Conservation (phyloP, 768 basidiomycete species). For the Astraeus odoratus region DNA sequence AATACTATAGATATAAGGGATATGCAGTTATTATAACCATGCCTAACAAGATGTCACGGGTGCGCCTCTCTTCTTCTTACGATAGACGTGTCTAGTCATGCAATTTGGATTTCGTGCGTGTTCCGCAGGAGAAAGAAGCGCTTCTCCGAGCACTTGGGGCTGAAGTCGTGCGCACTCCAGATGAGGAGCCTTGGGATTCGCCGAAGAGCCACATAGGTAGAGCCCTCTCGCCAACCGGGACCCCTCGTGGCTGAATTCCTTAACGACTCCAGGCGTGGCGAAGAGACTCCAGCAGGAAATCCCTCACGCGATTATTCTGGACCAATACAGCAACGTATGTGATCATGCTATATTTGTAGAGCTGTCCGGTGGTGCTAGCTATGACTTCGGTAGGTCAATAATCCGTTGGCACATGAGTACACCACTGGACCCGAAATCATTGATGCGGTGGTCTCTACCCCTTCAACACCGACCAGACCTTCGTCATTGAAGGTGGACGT, state of each 20-base stretch:
- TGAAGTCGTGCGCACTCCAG: slow-evolving; percentile 91
- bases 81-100: background rate
- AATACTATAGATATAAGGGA: slow-evolving; percentile 80
- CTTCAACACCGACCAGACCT: slow-evolving; percentile 46
- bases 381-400: slow-evolving; percentile 48
- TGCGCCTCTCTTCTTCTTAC: slow-evolving; percentile 23
- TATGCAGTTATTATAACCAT: slow-evolving; percentile 86
- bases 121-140: slow-evolving; percentile 79
- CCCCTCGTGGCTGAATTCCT: slow-evolving; percentile 82
- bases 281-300: slow-evolving; percentile 69
- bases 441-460: slow-evolving; percentile 61
- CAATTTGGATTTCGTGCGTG: background rate
- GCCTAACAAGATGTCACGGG: slow-evolving; percentile 92
- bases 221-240: slow-evolving; percentile 26
- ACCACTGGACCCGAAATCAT: slow-evolving; percentile 93
- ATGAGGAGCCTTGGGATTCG: slow-evolving; percentile 81
- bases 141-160: slow-evolving; percentile 88
- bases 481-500: slow-evolving; percentile 76
- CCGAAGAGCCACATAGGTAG: slow-evolving; percentile 90
- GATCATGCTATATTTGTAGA: background rate
- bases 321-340: slow-evolving; percentile 81
- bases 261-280: slow-evolving; percentile 83
- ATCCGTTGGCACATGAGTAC: slow-evolving; percentile 86
- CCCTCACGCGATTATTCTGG: slow-evolving; percentile 81
- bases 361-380: background rate